Base-by-base conservation (phyloP, 139 green algal genomes). In the Pseudopediastrum boryanum region DNA sequence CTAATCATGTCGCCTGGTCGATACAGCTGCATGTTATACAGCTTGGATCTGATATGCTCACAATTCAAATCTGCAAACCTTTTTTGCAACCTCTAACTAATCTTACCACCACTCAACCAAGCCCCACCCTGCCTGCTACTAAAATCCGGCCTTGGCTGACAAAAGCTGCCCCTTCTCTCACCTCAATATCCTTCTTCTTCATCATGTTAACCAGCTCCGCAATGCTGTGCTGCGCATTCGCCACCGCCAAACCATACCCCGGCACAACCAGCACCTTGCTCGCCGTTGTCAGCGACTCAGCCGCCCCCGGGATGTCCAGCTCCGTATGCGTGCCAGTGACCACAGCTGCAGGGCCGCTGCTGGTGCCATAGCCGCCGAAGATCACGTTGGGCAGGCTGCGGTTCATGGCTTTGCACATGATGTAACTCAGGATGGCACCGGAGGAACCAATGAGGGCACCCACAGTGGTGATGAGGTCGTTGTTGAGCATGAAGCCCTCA, bases 331-430 rank as follows among this genome's bases (percentile, higher is more conserved):
- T 64, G n/a, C 74, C 74, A 27, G 56, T 71, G 43, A 72, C 59
- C 9, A 68, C 51, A 27, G 59, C 73, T 19, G 73, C 73, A 2
- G 35, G 38, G 31, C 50, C 62, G 39, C 61, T 48, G 31, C n/a
- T 38, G 10, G 82, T 90, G 43, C 82, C 89, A 79, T 94, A 95
- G 42, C 93, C 93, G 33, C 93, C 93, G 33, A 97, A 84, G 56
- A 97, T 94, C 33, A 97, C 93, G 79, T 97, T 96, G 65, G 90
- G 66, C 67, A 98, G 84, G 43, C 84, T 92, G 54, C 93, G 85
- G 85, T 97, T 97, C 93, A 97, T 97, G 59, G 93, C 93, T 71
- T 92, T 91, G 93, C 93, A 97, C 94, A 98, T 98, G 86, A 97
- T 95, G 83, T 92, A 96, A 25, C 87, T 94, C 36, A 98, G 89